A percentile compares a stretch with the other conserved stretches of the same genome.
Evolutionary conservation across 371 early-diverging fungal genomes (phyloP).

Genomic region (Mortierella sp.): DNA sequence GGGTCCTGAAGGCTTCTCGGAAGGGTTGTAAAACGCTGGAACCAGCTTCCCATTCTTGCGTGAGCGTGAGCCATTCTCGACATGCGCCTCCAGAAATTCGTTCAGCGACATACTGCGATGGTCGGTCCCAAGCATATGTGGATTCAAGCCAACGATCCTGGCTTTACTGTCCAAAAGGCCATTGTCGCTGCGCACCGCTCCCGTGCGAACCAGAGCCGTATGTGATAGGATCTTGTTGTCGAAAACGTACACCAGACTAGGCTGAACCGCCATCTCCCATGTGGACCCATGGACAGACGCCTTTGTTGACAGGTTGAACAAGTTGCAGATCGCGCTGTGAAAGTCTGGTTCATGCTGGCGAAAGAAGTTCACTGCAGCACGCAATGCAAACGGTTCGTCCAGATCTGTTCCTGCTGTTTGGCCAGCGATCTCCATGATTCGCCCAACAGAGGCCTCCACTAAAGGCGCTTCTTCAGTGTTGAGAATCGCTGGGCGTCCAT

Average conservation of each 20-base stretch:
- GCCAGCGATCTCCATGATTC: conserved; percentile 16
- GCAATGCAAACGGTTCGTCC: conserved; percentile 30
- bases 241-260: conserved; percentile 29
- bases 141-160: conserved; percentile 20
- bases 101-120: conserved; percentile 23
- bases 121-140: conserved; percentile 24
- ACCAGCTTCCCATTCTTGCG: conserved; percentile 18
- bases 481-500: conserved; percentile 16
- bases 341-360: conserved; percentile 21
- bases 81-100: conserved; percentile 29
- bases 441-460: conserved; percentile 38
- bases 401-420: conserved; percentile 10
- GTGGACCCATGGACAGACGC: conserved; percentile 16
- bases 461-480: conserved; percentile 16
- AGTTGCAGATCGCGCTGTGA: conserved; percentile 30
- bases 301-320: conserved; percentile 20
- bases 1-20: conserved; percentile 20
- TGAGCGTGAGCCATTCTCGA: conserved; percentile 12
- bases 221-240: conserved; percentile 17
- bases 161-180: conserved; percentile 19
- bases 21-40: conserved; percentile 30
- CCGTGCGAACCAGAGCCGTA: conserved; percentile 12
- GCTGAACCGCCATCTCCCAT: conserved; percentile 23
- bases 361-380: conserved; percentile 31
- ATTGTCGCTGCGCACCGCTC: conserved; percentile 6